Evolutionary conservation across 2,329 filamentous ascomycete species (phyloP), one percentile per base, ranked within the genome.

Genomic region (Didymellaceae sp.): DNA sequence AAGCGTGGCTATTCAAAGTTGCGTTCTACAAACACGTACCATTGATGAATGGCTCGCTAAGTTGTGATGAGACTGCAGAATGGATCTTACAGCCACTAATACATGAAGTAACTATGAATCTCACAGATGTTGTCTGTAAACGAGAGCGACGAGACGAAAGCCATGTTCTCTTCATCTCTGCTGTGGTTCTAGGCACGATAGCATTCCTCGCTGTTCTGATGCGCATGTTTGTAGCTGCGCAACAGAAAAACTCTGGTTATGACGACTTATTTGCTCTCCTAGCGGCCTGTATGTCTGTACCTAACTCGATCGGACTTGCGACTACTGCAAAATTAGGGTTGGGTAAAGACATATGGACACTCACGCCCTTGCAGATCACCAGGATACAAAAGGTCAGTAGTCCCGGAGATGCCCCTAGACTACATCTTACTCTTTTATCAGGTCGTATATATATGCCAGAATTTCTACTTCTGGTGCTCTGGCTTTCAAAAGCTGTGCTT

Each of bases 361-460:
- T 82, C 3, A 52, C 66, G 0, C 55, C 66, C 0, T 59, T 68
- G 0, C 58, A 73, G n/a, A 72, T 83, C 30, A 76, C 72, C 11
- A 56, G 58, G 0, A 78, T 82, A 14, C 59, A 70, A 13, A 49
- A 43, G 39, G 52, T 50, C 21, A 5, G 39, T 32, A 16, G 1
- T 16, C 14, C 8, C 21, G 6, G 5, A 6, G 13, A 11, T 9
- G 8, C 21, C 40, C 38, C 41, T 18, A n/a, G 35, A 21, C 9
- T n/a, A n/a, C n/a, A n/a, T 14, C 24, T 54, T 10, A 49, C 31
- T 13, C 9, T 22, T 5, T 14, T 9, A 14, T 4, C 21, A 63
- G 57, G 32, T 57, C 9, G 54, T 43, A 24, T 61, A 55, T 43
- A 16, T 62, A 2, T 53, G 55, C 13, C 62, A 72, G 40, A 55